These are phyloP conservation scores for Pythium inflatum DNA, from an alignment of 352 stramenopile genomes.

Conservation along the genomic window DNA sequence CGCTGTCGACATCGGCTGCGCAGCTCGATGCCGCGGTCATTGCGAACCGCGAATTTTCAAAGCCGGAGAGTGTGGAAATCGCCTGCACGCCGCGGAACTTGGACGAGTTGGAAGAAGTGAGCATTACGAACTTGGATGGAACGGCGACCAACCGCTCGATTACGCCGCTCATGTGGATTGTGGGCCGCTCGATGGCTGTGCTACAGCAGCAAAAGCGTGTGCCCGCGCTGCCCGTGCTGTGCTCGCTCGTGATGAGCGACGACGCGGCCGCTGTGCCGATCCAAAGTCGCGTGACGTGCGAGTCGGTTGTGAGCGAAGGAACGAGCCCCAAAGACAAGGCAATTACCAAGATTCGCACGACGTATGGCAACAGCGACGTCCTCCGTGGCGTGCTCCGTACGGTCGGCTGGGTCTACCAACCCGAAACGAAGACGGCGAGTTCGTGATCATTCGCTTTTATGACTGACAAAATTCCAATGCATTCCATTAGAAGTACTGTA, in stretches of 20 bases:
- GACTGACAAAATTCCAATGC: too few species aligned
- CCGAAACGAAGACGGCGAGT: background rate
- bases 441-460: too few species aligned
- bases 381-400: slow-evolving; percentile 51
- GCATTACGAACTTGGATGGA: slow-evolving; percentile 47
- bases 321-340: slow-evolving; percentile 7
- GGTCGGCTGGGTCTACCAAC: slow-evolving; percentile 47
- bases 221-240: slow-evolving; percentile 59
- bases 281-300: slow-evolving; percentile 20
- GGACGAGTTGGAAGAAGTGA: slow-evolving; percentile 59
- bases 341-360: slow-evolving; percentile 24
- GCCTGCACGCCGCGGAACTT: slow-evolving; percentile 53
- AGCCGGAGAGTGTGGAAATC: slow-evolving; percentile 35
- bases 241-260: slow-evolving; percentile 50
- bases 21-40: slow-evolving; percentile 45
- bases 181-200: slow-evolving; percentile 45
- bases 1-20: slow-evolving; percentile 47
- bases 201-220: slow-evolving; percentile 58
- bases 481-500: too few species aligned
- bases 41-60: slow-evolving; percentile 22
- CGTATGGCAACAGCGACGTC: slow-evolving; percentile 27
- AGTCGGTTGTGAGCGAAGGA: slow-evolving; percentile 12
- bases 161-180: slow-evolving; percentile 63
- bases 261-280: slow-evolving; percentile 28
- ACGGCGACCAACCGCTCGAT: slow-evolving; percentile 25